Conservation (phyloP, 148 eudicot genomes). For the Camellia japonica region DNA sequence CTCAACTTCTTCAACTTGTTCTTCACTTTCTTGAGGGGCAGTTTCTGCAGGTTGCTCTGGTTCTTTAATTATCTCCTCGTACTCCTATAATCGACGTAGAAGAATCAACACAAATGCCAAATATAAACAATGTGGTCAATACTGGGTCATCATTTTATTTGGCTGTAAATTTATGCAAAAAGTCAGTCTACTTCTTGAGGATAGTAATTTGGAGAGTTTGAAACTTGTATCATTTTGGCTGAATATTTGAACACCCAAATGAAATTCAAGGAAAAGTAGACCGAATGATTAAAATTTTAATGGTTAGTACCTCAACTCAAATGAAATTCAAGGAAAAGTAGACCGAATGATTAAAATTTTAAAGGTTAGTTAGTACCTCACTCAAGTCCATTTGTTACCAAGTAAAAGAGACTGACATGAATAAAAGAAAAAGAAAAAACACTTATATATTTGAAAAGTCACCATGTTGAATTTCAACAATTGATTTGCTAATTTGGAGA, state of each 20-base stretch:
- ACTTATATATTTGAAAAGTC: background rate
- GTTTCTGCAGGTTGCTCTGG: constrained; percentile 44
- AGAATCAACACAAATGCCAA: constrained; percentile 19
- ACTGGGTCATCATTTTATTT: background rate
- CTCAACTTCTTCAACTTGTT: constrained; percentile 49
- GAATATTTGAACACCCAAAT: background rate
- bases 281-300: background rate
- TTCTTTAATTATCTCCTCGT: constrained; percentile 43
- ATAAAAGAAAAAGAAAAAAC: background rate
- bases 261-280: background rate
- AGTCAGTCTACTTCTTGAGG: background rate
- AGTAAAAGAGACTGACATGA: background rate
- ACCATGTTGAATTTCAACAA: background rate
- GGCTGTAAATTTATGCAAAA: background rate
- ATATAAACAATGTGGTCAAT: background rate
- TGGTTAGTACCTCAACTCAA: background rate
- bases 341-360: background rate
- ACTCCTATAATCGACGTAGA: constrained; percentile 48
- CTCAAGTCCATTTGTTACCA: background rate
- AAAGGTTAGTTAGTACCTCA: background rate
- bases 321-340: background rate
- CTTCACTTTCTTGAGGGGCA: constrained; percentile 36
- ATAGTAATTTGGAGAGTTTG: background rate
- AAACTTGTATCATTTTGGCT: background rate
- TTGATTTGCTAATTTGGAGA: background rate